Conservation (phyloP, 371 early-diverging fungal species). For the Rhizopus sp. region DNA sequence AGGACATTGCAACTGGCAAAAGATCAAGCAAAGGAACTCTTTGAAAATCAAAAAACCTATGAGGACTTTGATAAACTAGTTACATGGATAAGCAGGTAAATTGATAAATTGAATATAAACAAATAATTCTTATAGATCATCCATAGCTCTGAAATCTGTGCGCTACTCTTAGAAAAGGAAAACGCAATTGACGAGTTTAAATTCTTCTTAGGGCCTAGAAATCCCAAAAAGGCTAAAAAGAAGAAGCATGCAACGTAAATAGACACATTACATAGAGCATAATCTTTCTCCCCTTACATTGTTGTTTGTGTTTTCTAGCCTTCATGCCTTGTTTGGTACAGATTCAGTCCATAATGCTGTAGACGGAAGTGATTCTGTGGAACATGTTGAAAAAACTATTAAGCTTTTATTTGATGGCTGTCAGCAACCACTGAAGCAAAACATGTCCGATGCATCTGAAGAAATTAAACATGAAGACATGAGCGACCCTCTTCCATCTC, state of each 20-base stretch:
- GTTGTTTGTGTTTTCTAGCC: constrained; percentile 24
- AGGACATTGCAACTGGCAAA: constrained; percentile 4
- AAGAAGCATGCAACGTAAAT: constrained; percentile 51
- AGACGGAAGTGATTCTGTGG: constrained; percentile 72
- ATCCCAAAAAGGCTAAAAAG: constrained; percentile 64
- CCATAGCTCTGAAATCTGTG: constrained; percentile 14
- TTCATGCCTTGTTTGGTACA: constrained; percentile 65
- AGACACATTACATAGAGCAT: constrained; percentile 2
- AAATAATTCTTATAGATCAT: background rate
- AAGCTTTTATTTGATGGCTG: constrained; percentile 18
- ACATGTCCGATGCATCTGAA: background rate
- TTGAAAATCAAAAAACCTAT: constrained; percentile 5
- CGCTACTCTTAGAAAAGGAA: constrained; percentile 65
- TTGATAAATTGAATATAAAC: background rate
- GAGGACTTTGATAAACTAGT: constrained; percentile 5
- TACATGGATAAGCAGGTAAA: constrained; percentile 15
- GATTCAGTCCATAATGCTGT: constrained; percentile 68
- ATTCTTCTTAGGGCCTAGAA: constrained; percentile 74
- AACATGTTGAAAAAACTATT: constrained; percentile 68
- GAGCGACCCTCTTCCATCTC: constrained; percentile 1
- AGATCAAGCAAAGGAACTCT: constrained; percentile 14
- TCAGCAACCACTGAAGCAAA: background rate
- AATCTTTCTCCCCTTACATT: background rate
- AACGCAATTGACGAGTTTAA: constrained; percentile 71
- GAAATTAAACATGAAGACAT: background rate